Evolutionary conservation across 140 eudicot genomes (phyloP), one percentile per base, ranked within the genome.

Genomic region (Cichorium intybus): DNA sequence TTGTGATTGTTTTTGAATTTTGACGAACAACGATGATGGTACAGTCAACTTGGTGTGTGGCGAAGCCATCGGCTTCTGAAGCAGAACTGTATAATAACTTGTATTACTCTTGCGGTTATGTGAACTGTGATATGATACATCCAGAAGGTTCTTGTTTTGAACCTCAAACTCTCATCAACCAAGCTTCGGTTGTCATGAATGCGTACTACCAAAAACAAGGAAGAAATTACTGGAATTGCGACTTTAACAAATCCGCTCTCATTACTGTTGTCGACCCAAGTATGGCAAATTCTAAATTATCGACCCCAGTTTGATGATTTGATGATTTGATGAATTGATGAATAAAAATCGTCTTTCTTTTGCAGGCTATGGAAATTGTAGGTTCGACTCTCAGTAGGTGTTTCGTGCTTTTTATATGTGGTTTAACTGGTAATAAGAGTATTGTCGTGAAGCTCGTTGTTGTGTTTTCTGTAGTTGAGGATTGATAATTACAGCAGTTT

Each of bases 171-270:
- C 27, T 20, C 3, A 58, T 70, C 7, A 80, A 34, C 68, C 69
- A 64, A 37, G 86, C 89, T 22, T 80, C 89, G 1, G 78, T 79
- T 22, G 83, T 24, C 43, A 82, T 82, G 87, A 82, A 82, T 60
- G 63, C 75, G 6, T 82, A 82, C 43, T 82, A 77, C 73, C 89
- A 83, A 34, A 26, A 52, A 16, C 12, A 37, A 21, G 80, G 83
- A 24, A 54, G 66, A 10, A 41, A 68, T 37, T 45, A 27, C 1
- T 83, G 80, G 85, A 79, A 79, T 31, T 83, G 89, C 47, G 76
- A 80, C 57, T 83, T 83, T 29, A 65, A 11, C 20, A 27, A 47
- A 4, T 72, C 89, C 11, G 89, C 50, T 10, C 37, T 76, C 23
- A 63, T 76, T 10, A 22, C 52, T 7, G 58, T 73, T 28, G 51